phyloP scores from a whole-genome alignment of 352 stramenopile species.

The Phytopythium oedochilum region DNA sequence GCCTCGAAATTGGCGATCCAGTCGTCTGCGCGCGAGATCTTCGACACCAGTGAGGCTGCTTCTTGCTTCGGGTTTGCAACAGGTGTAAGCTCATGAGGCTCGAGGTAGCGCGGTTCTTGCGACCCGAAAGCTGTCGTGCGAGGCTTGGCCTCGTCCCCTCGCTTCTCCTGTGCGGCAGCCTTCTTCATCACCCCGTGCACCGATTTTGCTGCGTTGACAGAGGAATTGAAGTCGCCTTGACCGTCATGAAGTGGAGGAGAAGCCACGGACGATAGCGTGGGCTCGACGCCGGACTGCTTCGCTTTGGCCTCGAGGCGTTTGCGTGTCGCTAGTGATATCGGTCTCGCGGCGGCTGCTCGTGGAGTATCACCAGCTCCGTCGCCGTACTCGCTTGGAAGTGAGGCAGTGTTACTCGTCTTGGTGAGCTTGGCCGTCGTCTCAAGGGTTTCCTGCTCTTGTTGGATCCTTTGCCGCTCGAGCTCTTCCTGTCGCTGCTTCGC shows the following conservation, averaged over 20 bases:
- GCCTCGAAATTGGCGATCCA: constrained; percentile 69
- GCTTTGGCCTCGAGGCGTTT: constrained; percentile 67
- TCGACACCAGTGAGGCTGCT: constrained; percentile 22
- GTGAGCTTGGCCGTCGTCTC: background rate
- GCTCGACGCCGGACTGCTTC: constrained; percentile 15
- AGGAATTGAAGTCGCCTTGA: background rate
- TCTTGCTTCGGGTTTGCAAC: constrained; percentile 57
- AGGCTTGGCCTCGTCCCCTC: constrained; percentile 8
- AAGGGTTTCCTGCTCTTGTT: background rate
- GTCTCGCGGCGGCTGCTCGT: background rate
- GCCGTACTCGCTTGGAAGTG: background rate
- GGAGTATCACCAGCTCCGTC: background rate
- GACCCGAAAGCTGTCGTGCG: constrained; percentile 19
- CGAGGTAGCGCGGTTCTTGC: constrained; percentile 64
- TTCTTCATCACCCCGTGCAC: constrained; percentile 9
- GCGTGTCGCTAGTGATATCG: constrained; percentile 23
- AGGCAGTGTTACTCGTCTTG: background rate
- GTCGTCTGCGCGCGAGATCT: constrained; percentile 32
- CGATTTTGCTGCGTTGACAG: background rate
- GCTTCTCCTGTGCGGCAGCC: background rate
- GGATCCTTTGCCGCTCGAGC: constrained; percentile 7
- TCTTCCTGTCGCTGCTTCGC: constrained; percentile 33
- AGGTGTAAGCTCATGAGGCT: constrained; percentile 52
- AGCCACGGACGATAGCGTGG: background rate
- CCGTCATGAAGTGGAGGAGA: background rate